Evolutionary conservation across 805 yeast genomes (phyloP).

Genomic region (Dipodascus geniculatus): DNA sequence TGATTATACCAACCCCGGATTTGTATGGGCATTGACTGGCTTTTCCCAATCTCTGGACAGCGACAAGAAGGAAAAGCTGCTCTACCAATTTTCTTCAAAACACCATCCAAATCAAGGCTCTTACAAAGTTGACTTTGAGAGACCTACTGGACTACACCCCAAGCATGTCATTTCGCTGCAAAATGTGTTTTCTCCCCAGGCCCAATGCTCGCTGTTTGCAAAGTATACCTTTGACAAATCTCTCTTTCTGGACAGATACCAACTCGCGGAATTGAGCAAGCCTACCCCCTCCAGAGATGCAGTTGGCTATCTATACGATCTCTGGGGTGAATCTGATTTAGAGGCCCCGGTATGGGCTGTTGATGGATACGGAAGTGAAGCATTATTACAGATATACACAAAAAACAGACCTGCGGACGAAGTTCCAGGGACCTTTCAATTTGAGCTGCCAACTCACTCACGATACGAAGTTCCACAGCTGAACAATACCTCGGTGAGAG

Average conservation of each 20-base stretch:
- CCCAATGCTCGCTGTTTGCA: constrained; percentile 33
- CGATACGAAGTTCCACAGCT: constrained; percentile 36
- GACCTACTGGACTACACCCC: constrained; percentile 19
- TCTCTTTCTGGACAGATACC: constrained; percentile 45
- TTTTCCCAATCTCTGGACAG: constrained; percentile 11
- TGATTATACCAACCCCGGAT: constrained; percentile 2
- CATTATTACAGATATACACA: constrained; percentile 28
- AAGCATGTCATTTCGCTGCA: constrained; percentile 10
- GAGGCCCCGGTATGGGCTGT: constrained; percentile 44
- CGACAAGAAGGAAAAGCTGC: constrained; percentile 8
- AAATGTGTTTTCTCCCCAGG: constrained; percentile 8
- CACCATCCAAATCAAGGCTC: constrained; percentile 4
- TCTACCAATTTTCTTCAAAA: constrained; percentile 9
- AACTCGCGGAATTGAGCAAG: constrained; percentile 29
- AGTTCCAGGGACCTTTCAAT: constrained; percentile 13
- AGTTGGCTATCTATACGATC: constrained; percentile 25
- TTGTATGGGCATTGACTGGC: constrained; percentile 13
- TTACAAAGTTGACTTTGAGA: constrained; percentile 10
- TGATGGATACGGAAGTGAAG: constrained; percentile 35
- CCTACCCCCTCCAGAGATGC: constrained; percentile 16
- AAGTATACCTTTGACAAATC: constrained; percentile 34
- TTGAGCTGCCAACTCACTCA: constrained; percentile 38
- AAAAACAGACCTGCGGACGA: constrained; percentile 11
- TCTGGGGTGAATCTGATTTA: constrained; percentile 46
- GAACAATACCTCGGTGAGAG: constrained; percentile 13